Evolutionary conservation across 768 basidiomycete genomes (phyloP).

Genomic region (Tricholomella constricta): DNA sequence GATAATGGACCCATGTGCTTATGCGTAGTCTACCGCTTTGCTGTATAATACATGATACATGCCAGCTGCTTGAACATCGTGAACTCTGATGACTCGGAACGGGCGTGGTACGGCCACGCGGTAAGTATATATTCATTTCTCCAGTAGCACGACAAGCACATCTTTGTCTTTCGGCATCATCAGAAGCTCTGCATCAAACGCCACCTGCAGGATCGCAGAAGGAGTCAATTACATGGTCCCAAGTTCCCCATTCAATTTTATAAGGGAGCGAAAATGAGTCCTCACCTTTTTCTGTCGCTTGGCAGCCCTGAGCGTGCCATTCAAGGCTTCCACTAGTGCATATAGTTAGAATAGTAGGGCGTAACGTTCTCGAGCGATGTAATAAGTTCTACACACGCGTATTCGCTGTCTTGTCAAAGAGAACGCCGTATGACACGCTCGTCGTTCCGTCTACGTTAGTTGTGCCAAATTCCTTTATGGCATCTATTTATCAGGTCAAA

Average conservation of each 20-base stretch:
- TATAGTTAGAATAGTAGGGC: background rate
- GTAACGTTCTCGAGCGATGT: no score
- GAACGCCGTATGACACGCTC: conserved; percentile 41
- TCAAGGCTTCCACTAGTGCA: conserved; percentile 48
- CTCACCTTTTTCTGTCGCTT: conserved; percentile 48
- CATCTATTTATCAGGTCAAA: no score
- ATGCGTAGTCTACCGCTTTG: no score
- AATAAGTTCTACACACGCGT: conserved; percentile 34
- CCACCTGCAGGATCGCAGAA: conserved; percentile 29
- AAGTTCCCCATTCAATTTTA: no score
- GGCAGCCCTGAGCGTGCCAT: conserved; percentile 48
- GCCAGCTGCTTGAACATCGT: no score
- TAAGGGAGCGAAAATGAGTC: no score
- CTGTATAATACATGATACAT: no score
- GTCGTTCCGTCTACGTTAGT: conserved; percentile 38
- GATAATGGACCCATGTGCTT: no score
- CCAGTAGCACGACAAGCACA: conserved; percentile 43
- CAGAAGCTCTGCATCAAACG: conserved; percentile 46
- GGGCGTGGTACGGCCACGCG: no score
- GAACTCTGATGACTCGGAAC: no score
- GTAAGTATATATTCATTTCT: conserved; percentile 17
- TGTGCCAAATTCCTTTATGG: conserved; percentile 45
- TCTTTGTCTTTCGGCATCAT: conserved; percentile 56
- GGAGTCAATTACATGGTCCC: no score
- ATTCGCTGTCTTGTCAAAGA: conserved; percentile 51